A percentile compares a stretch with the other conserved stretches of the same genome.
Evolutionary conservation across 108 stramenopile species (phyloP).

Genomic region (Stephanodiscus minutulus): DNA sequence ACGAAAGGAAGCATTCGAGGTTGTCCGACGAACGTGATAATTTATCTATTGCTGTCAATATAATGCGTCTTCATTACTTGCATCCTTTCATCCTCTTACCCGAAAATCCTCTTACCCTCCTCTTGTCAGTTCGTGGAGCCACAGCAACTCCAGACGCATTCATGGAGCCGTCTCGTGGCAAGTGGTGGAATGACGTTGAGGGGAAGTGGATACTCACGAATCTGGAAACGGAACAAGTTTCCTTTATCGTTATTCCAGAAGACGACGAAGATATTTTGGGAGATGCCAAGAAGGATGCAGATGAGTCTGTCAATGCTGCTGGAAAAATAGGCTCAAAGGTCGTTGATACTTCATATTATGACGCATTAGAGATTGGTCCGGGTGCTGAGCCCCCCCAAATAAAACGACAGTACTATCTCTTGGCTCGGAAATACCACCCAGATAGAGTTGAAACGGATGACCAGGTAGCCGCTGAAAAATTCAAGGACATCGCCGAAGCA

Average conservation of each 20-base stretch:
- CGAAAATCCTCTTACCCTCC: neutral
- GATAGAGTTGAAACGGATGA: constrained; percentile 74
- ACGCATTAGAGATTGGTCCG: constrained; percentile 68
- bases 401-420: constrained; percentile 89
- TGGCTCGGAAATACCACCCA: constrained; percentile 92
- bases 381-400: constrained; percentile 77
- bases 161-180: constrained; percentile 65
- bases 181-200: constrained; percentile 83
- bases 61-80: too few species aligned
- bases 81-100: too few species aligned
- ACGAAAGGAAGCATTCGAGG: too few species aligned
- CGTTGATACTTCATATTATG: constrained; percentile 71
- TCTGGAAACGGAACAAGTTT: constrained; percentile 48
- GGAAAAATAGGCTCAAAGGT: constrained; percentile 50
- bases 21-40: too few species aligned
- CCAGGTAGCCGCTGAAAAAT: constrained; percentile 70
- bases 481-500: constrained; percentile 80
- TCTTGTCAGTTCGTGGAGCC: constrained; percentile 55
- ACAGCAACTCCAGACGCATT: constrained; percentile 61
- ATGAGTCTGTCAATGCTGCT: constrained; percentile 24
- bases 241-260: constrained; percentile 52
- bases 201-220: constrained; percentile 66
- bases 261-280: constrained; percentile 71
- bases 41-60: too few species aligned
- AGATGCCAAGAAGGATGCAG: constrained; percentile 49